Evolutionary conservation across 768 basidiomycete genomes (phyloP), one percentile per base, ranked within the genome.

Genomic region (Kwoniella dendrophila): DNA sequence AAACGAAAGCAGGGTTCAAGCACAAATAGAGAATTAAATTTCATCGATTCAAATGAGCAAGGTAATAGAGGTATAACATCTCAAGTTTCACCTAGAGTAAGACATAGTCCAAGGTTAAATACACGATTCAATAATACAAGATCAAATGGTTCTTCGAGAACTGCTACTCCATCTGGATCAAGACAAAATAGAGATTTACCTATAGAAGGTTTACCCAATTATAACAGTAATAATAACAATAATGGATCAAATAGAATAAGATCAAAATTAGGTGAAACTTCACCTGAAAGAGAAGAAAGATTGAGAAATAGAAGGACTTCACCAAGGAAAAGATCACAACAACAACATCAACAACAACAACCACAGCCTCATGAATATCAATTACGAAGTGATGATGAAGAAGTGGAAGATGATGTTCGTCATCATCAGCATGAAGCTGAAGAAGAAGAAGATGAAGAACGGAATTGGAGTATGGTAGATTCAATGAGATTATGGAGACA

Each of bases 401-500:
- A 59, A 5, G 48, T 34, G 41, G 52, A 52, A 10, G 20, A 4
- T 3, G 58, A 62, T 7, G n/a, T n/a, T n/a, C n/a, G n/a, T n/a
- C n/a, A n/a, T n/a, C 62, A 63, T n/a, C 43, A 22, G 24, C 18
- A 0, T 2, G 43, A 22, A 44, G 64, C 65, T 16, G 47, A 86
- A 84, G 38, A 47, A 11, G 61, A 38, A 20, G 50, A 70, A 6
- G 59, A 59, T 36, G 73, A 61, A 14, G 77, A 72, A 26, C 67
- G 68, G 48, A 73, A 66, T 7, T 93, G 90, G 90, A 86, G 86
- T 1, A 87, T 90, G 83, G 87, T 98, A 2, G 94, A 97, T 80
- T 85, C 94, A 30, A 94, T 99, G 92, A 84, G 96, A 60, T 81
- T 92, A 44, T 98, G 95, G 95, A 83, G 96, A 41, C 94, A 98